Percentiles rank a stretch among this genome's conserved stretches.
Evolutionary conservation across 2,329 filamentous ascomycete species (phyloP).

Genomic region (Neurospora crassa): DNA sequence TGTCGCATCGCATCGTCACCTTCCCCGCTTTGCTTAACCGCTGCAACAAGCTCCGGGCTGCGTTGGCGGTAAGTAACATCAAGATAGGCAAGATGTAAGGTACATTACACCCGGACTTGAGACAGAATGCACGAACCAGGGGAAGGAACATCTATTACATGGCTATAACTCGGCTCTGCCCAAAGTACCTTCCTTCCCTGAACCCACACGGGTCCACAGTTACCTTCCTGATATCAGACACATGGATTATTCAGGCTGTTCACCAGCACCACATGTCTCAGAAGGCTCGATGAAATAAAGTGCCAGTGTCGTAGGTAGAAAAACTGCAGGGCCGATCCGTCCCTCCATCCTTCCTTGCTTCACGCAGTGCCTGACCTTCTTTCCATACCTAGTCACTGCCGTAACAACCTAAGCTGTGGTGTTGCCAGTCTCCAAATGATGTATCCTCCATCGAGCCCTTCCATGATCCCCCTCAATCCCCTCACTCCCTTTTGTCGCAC

Average conservation of each 20-base stretch:
- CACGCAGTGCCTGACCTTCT: no score
- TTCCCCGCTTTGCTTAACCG: neutral
- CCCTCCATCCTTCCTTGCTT: neutral
- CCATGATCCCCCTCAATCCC: neutral
- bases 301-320: neutral
- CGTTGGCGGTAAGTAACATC: neutral
- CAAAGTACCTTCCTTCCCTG: neutral
- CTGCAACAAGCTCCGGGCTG: neutral
- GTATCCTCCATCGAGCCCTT: neutral
- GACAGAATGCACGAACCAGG: neutral
- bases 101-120: neutral
- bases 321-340: neutral
- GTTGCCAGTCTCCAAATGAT: neutral
- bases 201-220: neutral
- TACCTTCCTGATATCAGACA: neutral
- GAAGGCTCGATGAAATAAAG: neutral
- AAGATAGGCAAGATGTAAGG: neutral
- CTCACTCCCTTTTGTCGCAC: neutral
- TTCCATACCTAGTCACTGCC: no score
- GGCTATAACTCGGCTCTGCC: neutral
- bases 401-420: no score
- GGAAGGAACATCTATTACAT: neutral
- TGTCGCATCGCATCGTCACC: neutral
- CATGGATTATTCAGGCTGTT: neutral
- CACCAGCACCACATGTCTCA: neutral